Conservation (phyloP, 495 filamentous ascomycete genomes). For the Aspergillus bridgeri region DNA sequence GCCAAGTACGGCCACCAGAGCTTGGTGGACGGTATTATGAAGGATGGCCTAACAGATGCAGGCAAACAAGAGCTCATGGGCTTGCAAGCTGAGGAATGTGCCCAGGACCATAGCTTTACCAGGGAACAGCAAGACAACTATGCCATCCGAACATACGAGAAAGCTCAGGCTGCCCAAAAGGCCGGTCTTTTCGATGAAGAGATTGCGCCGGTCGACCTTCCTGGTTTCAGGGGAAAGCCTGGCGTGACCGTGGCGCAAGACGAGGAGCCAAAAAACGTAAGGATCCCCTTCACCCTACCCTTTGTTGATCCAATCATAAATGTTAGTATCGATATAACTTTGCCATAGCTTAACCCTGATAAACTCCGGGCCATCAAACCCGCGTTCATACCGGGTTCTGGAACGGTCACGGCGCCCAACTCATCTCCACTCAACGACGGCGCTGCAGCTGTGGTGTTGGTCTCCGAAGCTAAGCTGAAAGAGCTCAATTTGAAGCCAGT, state of each 20-base stretch:
- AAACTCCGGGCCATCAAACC: constrained; percentile 84
- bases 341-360: constrained; percentile 72
- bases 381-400: constrained; percentile 73
- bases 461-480: constrained; percentile 85
- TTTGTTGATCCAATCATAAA: neutral
- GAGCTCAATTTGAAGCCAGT: constrained; percentile 84
- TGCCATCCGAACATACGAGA: constrained; percentile 86
- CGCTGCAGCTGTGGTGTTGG: constrained; percentile 83
- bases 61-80: constrained; percentile 93
- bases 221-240: constrained; percentile 86
- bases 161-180: constrained; percentile 80
- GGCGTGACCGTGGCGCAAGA: constrained; percentile 75
- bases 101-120: constrained; percentile 72
- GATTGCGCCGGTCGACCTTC: constrained; percentile 86
- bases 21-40: constrained; percentile 84
- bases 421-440: constrained; percentile 95
- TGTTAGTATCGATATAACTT: neutral
- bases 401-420: constrained; percentile 96
- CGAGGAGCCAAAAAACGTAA: constrained; percentile 90
- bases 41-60: constrained; percentile 89
- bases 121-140: constrained; percentile 89
- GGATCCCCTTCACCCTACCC: constrained; percentile 9
- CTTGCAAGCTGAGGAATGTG: constrained; percentile 86
- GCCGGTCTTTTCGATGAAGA: constrained; percentile 75
- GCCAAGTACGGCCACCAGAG: constrained; percentile 86